Base-by-base conservation (phyloP, 1,139 yeast genomes). In the Zygoascus sp. region DNA sequence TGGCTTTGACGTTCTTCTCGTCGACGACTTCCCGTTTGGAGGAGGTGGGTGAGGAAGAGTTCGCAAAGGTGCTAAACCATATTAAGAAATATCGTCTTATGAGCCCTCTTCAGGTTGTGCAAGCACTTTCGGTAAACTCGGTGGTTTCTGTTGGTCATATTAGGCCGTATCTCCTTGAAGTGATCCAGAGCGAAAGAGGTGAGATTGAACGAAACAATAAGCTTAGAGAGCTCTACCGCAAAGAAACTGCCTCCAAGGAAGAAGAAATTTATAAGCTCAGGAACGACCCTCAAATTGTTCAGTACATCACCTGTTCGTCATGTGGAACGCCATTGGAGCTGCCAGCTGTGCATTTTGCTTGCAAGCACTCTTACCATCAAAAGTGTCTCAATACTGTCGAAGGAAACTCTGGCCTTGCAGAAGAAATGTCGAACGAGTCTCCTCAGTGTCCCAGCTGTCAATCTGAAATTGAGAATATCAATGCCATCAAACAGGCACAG, bases 281-380 rank as follows among this genome's bases (percentile, higher is more conserved):
- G 3, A 60, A 72, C 1, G 78, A 79, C 40, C 81, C 90, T 1
- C 74, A 79, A 32, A 73, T 81, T 6, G 72, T 89, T 2, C 90
- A 85, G 58, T 79, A 82, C 53, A 75, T 82, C 20, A 74, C 73
- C 43, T 94, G 98, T 63, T 72, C 81, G 16, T 74, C 81, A 6
- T 94, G 98, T 62, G 72, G 78, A 13, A 71, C 77, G 45, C 74
- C 79, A 21, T 68, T 92, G 27, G 95, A 88, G 50, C 74, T 83
- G 46, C 97, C 97, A 0, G 76, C 83, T 7, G 77, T 86, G 0
- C 95, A 87, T 59, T 94, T 90, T 69, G 79, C 81, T 52, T 92
- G 98, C 67, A 77, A 77, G 46, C 98, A 92, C 59, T 81, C 95
- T 2, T 89, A 79, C 60, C 98, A 92, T 62, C 88, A 84, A 56